A percentile compares a stretch with the other conserved stretches of the same genome.
Conservation (phyloP, 2,329 filamentous ascomycete species). For the Proliferodiscus dingleyae region DNA sequence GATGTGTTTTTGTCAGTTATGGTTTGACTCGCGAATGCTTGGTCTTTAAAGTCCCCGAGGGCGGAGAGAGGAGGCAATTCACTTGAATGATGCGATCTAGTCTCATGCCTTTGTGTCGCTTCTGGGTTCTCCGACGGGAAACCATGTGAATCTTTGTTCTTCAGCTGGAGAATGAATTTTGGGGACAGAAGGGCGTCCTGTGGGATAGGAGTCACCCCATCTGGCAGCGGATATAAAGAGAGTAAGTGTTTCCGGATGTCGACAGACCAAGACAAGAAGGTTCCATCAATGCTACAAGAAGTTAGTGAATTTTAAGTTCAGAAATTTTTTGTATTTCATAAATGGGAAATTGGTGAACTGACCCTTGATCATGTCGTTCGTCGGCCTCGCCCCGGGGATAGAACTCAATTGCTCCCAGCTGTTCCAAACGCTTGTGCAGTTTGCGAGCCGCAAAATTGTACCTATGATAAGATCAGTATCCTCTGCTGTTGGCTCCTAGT, state of each 20-base stretch:
- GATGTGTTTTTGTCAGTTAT: too few relatives aligned
- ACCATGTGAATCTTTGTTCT: neutral
- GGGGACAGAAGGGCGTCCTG: constrained; percentile 70
- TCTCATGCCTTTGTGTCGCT: too few relatives aligned
- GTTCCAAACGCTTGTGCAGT: constrained; percentile 74
- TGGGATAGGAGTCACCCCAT: constrained; percentile 64
- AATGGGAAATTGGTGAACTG: constrained; percentile 31
- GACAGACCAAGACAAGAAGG: constrained; percentile 72
- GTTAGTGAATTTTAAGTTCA: constrained; percentile 2
- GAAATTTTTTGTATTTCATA: neutral
- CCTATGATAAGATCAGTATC: constrained; percentile 38
- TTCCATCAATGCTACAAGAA: constrained; percentile 66
- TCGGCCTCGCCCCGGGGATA: constrained; percentile 82
- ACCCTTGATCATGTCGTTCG: constrained; percentile 91
- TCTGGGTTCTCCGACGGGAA: too few relatives aligned
- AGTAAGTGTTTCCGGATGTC: constrained; percentile 63
- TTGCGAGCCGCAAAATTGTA: constrained; percentile 94
- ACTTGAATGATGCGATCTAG: too few relatives aligned
- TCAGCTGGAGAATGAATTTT: constrained; percentile 49
- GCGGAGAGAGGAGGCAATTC: too few relatives aligned
- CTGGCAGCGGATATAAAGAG: constrained; percentile 62
- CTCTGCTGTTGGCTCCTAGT: too few relatives aligned
- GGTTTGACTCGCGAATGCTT: too few relatives aligned
- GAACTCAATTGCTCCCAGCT: constrained; percentile 75
- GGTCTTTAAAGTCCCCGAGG: too few relatives aligned